Evolutionary conservation across 352 stramenopile species (phyloP), one percentile per base, ranked within the genome.

Genomic region (Elongisporangium undulatum): DNA sequence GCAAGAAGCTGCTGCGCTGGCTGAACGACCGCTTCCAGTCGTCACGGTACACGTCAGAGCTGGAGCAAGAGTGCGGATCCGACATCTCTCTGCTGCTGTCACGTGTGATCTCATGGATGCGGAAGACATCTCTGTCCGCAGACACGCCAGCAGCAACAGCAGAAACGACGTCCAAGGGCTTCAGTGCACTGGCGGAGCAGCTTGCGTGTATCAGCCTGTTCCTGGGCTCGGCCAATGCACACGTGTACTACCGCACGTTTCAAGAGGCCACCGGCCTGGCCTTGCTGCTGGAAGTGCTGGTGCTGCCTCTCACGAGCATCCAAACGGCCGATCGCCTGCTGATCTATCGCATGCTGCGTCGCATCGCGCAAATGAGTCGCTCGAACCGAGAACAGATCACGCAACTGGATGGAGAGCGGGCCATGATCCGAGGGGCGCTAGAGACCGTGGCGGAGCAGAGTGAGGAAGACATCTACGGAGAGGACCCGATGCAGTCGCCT

Each of bases 91-190:
- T 92, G 17, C 72, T 90, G 41, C 55, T 92, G 29, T 71, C 80
- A 10, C 80, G 83, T 5, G 66, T 90, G 8, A 58, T 90, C 45
- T 72, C 74, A 12, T 92, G 76, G 82, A 86, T 92, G 73, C 70
- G 79, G n/a, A 88, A 75, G 54, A 77, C 65, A 21, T 41, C 29
- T 41, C 29, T 41, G 4, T 41, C 29, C 29, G 13, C 9, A 41
- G 29, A 41, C n/a, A n/a, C n/a, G n/a, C n/a, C n/a, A 13, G 1
- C 29, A 41, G 8, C 29, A 41, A 9, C 8, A 41, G 8, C 5
- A 41, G 29, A 4, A 15, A 66, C 57, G 2, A 2, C 54, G 51
- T 50, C 45, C 34, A 41, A 45, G 24, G 56, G n/a, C 3, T 56
- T 7, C 23, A 51, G 51, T 34, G 73, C 67, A 10, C 63, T 87